Base-by-base conservation (phyloP, 2,329 filamentous ascomycete genomes). In the Fusarium napiforme region DNA sequence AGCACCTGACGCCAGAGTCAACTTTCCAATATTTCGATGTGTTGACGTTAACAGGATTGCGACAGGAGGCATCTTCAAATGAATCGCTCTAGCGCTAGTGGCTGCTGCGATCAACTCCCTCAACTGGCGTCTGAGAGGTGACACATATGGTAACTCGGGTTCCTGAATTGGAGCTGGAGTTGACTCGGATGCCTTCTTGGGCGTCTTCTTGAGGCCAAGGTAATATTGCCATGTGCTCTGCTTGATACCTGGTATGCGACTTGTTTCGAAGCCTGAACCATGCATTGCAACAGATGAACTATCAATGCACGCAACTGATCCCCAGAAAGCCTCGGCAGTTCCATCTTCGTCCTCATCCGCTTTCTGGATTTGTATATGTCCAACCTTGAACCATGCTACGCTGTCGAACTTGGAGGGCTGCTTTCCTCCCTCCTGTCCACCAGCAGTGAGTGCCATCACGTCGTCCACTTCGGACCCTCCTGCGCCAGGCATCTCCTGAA, bases 361-460 rank as follows among this genome's bases (percentile, higher is more conserved):
- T 75, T 84, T 90, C 78, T 85, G 85, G 10, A 87, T 83, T 62
- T 86, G 86, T 59, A 97, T 91, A 67, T 94, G 93, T 43, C 93
- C 92, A 45, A 99, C 93, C 73, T 92, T 93, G 85, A 98, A 98
- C 96, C 96, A 99, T 12, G 94, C 95, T 26, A 97, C 93, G 36
- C 86, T 89, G 81, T 88, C 90, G 74, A 83, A 85, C 76, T 73
- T 84, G 64, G 72, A 80, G 43, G 65, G 59, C 18, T 77, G 71
- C 37, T 75, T 77, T 23, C 77, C 77, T 26, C 68, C 63, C 23
- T 79, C 78, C 37, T 76, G 74, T 6, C 76, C 79, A 16, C 76
- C 81, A 12, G 83, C 88, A 36, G 89, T 87, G 69, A 90, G 82
- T 3, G 87, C 85, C 77, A 88, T 84, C 60, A 86, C 87, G 69